Percentiles rank a stretch among this genome's conserved stretches.
phyloP scores from a whole-genome alignment of 2,329 filamentous ascomycete genomes.

The Diaporthe amygdali region DNA sequence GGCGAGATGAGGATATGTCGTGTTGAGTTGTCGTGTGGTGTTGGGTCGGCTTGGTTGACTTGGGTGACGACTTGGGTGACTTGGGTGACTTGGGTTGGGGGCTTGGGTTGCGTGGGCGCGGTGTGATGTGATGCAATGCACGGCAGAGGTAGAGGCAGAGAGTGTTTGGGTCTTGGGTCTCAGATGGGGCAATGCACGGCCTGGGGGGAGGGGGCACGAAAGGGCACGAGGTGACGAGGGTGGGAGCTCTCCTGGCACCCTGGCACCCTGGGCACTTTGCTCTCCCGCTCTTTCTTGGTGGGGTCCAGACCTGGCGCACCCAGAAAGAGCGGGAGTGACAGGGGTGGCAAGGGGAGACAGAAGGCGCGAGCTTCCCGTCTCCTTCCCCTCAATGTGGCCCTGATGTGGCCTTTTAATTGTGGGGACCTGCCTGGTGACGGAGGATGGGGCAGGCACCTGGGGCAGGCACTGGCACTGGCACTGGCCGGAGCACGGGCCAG shows the following conservation, averaged over 20 bases:
- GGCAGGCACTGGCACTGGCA: too few relatives aligned
- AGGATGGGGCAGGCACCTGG: too few relatives aligned
- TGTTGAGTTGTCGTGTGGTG: background rate
- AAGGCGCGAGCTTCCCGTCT: background rate
- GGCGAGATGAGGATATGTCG: conserved; percentile 8
- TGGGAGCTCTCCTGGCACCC: too few relatives aligned
- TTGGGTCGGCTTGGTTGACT: background rate
- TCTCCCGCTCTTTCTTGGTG: conserved; percentile 20
- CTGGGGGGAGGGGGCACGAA: background rate
- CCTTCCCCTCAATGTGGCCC: background rate
- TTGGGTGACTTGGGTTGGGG: too few relatives aligned
- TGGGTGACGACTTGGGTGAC: background rate
- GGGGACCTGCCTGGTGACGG: too few relatives aligned
- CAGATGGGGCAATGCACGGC: background rate
- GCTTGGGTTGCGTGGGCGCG: background rate
- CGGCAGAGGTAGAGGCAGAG: too few relatives aligned
- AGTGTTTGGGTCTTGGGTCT: background rate
- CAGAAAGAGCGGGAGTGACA: conserved; percentile 15
- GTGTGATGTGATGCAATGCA: conserved; percentile 5
- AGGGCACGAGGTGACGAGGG: too few relatives aligned
- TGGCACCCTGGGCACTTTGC: too few relatives aligned
- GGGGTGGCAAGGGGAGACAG: conserved; percentile 5
- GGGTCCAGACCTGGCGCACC: conserved; percentile 8
- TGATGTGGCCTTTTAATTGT: too few relatives aligned
- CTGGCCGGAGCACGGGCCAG: too few relatives aligned